Conservation (phyloP, 257 asterid genomes). For the Primulina huaijiensis region DNA sequence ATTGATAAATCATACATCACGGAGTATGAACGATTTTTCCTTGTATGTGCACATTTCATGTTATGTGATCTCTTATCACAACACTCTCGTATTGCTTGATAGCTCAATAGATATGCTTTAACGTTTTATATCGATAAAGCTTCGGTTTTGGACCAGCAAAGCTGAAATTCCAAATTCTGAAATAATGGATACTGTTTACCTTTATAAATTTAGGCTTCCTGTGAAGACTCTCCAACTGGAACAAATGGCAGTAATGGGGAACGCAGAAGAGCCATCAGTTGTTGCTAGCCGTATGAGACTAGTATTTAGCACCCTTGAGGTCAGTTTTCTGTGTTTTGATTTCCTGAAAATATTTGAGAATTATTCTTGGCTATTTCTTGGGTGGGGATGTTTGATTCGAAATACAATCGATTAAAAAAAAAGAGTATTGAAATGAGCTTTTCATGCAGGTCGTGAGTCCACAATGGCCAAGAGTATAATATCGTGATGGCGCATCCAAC, state of each 20-base stretch:
- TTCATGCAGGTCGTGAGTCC: background rate
- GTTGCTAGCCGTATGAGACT: slow-evolving; percentile 93
- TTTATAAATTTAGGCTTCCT: slow-evolving; percentile 64
- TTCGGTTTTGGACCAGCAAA: background rate
- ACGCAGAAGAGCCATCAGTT: slow-evolving; percentile 82
- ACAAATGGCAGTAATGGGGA: slow-evolving; percentile 84
- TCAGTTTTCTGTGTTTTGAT: slow-evolving; percentile 24
- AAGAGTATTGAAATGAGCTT: background rate
- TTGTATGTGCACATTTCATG: background rate
- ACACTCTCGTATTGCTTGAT: background rate
- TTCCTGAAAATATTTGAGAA: slow-evolving; percentile 17
- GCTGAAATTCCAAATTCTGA: slow-evolving; percentile 12
- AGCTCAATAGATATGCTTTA: background rate
- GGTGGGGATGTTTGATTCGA: too few relatives aligned
- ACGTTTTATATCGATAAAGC: too few relatives aligned
- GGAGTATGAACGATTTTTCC: background rate
- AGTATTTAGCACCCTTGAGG: slow-evolving; percentile 92
- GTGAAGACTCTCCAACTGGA: slow-evolving; percentile 93
- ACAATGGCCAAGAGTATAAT: background rate
- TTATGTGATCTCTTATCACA: background rate
- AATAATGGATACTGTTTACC: slow-evolving; percentile 9
- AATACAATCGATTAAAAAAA: too few relatives aligned
- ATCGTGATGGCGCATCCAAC: background rate
- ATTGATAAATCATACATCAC: background rate
- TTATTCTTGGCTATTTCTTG: background rate